phyloP scores from a whole-genome alignment of 73 alveolate genomes.

The Tetrahymena borealis region DNA sequence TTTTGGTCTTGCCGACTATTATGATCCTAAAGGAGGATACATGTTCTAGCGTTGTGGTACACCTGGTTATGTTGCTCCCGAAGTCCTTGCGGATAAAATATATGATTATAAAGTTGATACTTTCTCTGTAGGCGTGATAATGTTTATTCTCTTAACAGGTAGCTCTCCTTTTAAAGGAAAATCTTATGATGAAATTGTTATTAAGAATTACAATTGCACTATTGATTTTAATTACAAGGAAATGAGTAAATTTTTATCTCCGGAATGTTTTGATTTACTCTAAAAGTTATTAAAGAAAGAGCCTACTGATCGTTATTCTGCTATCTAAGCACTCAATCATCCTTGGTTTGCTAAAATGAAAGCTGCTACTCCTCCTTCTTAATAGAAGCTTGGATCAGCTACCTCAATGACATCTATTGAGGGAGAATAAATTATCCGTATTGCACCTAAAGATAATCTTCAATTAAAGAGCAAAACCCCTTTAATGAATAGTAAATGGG shows the following conservation, averaged over 20 bases:
- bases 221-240: conserved; percentile 9
- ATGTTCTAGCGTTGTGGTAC: conserved; percentile 45
- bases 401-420: not conserved
- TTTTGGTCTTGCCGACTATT: conserved; percentile 38
- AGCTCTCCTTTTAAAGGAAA: conserved; percentile 32
- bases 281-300: conserved; percentile 11
- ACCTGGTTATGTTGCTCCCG: conserved; percentile 49
- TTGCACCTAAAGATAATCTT: not conserved
- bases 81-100: conserved; percentile 29
- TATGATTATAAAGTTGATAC: conserved; percentile 34
- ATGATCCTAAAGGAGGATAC: conserved; percentile 23
- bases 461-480: not conserved
- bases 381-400: not conserved
- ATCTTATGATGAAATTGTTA: conserved; percentile 44
- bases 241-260: not conserved
- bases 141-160: conserved; percentile 38
- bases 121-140: conserved; percentile 36
- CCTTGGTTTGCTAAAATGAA: conserved; percentile 20
- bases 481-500: not conserved
- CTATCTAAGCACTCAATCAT: conserved; percentile 22
- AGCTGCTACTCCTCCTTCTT: not conserved
- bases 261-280: conserved; percentile 8
- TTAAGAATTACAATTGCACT: conserved; percentile 29
- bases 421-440: not conserved
- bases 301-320: conserved; percentile 8